phyloP scores from a whole-genome alignment of 768 basidiomycete genomes.

The Mycena amicta region DNA sequence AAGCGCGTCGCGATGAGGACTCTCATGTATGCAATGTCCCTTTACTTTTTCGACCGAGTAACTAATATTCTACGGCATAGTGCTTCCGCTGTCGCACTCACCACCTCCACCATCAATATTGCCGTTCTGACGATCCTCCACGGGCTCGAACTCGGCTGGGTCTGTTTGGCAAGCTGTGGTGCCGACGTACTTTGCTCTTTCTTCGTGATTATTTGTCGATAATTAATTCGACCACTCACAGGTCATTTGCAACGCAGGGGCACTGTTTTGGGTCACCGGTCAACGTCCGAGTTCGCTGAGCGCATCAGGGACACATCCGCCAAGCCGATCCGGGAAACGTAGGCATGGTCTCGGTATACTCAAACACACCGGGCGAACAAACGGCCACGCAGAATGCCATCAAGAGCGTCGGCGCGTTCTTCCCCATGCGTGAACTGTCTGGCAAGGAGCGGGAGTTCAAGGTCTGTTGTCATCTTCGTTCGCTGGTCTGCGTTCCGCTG shows the following conservation, averaged over 20 bases:
- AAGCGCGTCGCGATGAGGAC: slow-evolving; percentile 37
- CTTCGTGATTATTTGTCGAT: background rate
- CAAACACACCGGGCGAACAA: no score
- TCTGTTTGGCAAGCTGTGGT: slow-evolving; percentile 13
- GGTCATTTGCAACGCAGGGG: background rate
- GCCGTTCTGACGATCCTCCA: slow-evolving; percentile 15
- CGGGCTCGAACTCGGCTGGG: slow-evolving; percentile 17
- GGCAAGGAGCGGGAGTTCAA: background rate
- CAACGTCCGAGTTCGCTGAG: no score
- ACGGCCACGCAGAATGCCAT: no score
- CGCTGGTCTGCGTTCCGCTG: background rate
- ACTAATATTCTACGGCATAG: background rate
- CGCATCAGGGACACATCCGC: background rate
- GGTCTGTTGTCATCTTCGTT: background rate
- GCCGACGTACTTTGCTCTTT: slow-evolving; percentile 7
- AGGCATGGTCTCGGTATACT: no score
- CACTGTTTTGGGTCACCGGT: background rate
- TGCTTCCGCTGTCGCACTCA: slow-evolving; percentile 13
- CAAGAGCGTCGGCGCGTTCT: background rate
- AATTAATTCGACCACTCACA: background rate
- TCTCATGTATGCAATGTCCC: slow-evolving; percentile 27
- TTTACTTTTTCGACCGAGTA: background rate
- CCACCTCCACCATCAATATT: slow-evolving; percentile 15
- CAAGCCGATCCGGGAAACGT: background rate
- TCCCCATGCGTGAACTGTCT: background rate